phyloP scores from a whole-genome alignment of 2,329 filamentous ascomycete genomes.

The Aspergillus sergii region DNA sequence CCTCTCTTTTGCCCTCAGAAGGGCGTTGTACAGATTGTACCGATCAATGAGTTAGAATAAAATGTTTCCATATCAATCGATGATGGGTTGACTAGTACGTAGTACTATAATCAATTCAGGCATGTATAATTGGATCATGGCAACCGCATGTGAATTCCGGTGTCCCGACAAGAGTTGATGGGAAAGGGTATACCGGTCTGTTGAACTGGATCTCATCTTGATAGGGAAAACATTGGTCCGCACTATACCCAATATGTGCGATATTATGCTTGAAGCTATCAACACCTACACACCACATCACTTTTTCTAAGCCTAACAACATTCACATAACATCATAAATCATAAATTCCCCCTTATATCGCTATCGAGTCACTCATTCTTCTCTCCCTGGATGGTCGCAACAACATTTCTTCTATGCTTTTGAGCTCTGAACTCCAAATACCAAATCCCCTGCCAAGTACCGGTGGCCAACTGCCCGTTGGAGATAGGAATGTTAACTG shows the following conservation, averaged over 20 bases:
- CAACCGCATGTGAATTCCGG: too few species aligned
- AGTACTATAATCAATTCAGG: too few species aligned
- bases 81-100: background rate
- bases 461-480: constrained; percentile 74
- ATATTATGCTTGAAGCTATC: too few species aligned
- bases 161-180: too few species aligned
- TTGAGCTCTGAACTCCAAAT: constrained; percentile 79
- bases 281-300: background rate
- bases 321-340: background rate
- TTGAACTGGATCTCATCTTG: too few species aligned
- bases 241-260: background rate
- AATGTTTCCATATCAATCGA: constrained; percentile 5
- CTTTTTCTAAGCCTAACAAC: background rate
- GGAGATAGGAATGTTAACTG: constrained; percentile 85
- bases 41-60: constrained; percentile 34
- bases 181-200: too few species aligned
- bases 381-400: constrained; percentile 92
- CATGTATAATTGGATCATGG: too few species aligned
- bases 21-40: constrained; percentile 41
- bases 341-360: constrained; percentile 1
- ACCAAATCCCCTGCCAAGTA: constrained; percentile 78
- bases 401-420: constrained; percentile 82
- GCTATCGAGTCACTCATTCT: constrained; percentile 38
- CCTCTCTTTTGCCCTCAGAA: constrained; percentile 25
- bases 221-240: too few species aligned